Percentiles rank a stretch among this genome's conserved stretches.
Evolutionary conservation across 1,139 yeast species (phyloP).

Genomic region (Hanseniaspora uvarum): DNA sequence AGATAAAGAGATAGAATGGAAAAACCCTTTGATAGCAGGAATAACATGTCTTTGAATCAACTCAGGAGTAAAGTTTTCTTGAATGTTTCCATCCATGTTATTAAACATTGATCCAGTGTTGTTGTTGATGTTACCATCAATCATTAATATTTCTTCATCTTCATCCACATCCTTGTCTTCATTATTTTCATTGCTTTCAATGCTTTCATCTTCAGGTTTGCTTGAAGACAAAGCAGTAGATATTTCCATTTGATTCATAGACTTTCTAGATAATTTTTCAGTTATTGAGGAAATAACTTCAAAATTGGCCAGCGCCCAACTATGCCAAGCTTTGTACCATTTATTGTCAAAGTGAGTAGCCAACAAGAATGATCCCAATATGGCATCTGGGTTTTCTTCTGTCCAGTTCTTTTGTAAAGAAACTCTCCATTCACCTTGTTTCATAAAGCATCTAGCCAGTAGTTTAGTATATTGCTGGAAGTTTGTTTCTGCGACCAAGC

Average conservation of each 20-base stretch:
- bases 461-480: slow-evolving; percentile 78
- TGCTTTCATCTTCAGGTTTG: slow-evolving; percentile 22
- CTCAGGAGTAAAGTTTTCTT: slow-evolving; percentile 41
- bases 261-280: slow-evolving; percentile 11
- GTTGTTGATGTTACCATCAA: slow-evolving; percentile 21
- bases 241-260: slow-evolving; percentile 19
- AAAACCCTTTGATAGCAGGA: slow-evolving; percentile 91
- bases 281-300: slow-evolving; percentile 73
- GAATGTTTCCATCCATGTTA: slow-evolving; percentile 23
- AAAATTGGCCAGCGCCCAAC: slow-evolving; percentile 96
- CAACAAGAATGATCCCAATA: slow-evolving; percentile 78
- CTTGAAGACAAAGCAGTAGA: slow-evolving; percentile 19
- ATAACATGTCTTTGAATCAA: slow-evolving; percentile 76
- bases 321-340: slow-evolving; percentile 99
- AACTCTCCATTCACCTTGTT: slow-evolving; percentile 98
- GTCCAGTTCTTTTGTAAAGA: slow-evolving; percentile 72
- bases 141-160: slow-evolving; percentile 10
- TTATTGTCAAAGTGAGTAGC: slow-evolving; percentile 88
- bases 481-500: slow-evolving; percentile 36
- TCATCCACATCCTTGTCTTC: slow-evolving; percentile 21
- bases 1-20: slow-evolving; percentile 85
- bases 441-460: slow-evolving; percentile 85
- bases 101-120: slow-evolving; percentile 25
- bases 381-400: slow-evolving; percentile 53
- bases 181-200: slow-evolving; percentile 29